Percentiles rank a stretch among this genome's conserved stretches.
These are phyloP conservation scores for Penicillium pancosmium DNA, from an alignment of 495 filamentous ascomycete species.

Conservation along the genomic window DNA sequence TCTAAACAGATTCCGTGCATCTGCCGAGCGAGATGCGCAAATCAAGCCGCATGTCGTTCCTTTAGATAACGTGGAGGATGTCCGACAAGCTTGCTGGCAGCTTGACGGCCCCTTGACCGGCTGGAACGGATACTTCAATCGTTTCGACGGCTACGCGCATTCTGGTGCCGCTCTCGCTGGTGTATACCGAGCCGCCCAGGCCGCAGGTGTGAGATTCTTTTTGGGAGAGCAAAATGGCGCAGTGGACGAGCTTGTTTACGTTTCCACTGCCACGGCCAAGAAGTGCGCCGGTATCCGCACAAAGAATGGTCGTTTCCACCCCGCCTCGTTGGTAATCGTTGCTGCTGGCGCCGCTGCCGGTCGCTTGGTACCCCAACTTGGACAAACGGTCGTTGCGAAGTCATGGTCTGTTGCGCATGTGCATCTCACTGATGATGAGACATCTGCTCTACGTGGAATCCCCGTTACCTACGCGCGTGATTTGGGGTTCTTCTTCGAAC, in stretches of 20 bases:
- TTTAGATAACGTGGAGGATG: slow-evolving; percentile 36
- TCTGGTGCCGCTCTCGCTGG: slow-evolving; percentile 46
- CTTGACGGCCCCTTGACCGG: slow-evolving; percentile 50
- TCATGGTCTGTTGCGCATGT: slow-evolving; percentile 58
- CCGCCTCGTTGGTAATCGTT: slow-evolving; percentile 42
- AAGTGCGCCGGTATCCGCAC: slow-evolving; percentile 40
- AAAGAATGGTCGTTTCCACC: slow-evolving; percentile 38
- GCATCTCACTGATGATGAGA: slow-evolving; percentile 54
- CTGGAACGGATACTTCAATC: slow-evolving; percentile 59
- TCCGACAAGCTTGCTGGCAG: slow-evolving; percentile 45
- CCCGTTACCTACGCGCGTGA: slow-evolving; percentile 58
- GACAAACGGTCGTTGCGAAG: slow-evolving; percentile 48
- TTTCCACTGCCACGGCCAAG: slow-evolving; percentile 21
- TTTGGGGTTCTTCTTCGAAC: slow-evolving; percentile 63
- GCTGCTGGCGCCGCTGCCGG: slow-evolving; percentile 47
- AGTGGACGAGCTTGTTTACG: slow-evolving; percentile 32
- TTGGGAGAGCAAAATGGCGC: slow-evolving; percentile 31
- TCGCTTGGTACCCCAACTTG: slow-evolving; percentile 41
- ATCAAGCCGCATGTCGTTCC: slow-evolving; percentile 40
- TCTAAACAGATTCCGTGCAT: slow-evolving; percentile 45
- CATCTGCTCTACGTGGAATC: slow-evolving; percentile 51
- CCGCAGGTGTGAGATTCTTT: slow-evolving; percentile 40
- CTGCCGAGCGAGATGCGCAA: slow-evolving; percentile 38
- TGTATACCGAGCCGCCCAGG: slow-evolving; percentile 29
- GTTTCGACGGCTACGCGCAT: slow-evolving; percentile 55